A percentile compares a stretch with the other conserved stretches of the same genome.
Evolutionary conservation across 768 basidiomycete genomes (phyloP).

Genomic region (Boletus patriciae): DNA sequence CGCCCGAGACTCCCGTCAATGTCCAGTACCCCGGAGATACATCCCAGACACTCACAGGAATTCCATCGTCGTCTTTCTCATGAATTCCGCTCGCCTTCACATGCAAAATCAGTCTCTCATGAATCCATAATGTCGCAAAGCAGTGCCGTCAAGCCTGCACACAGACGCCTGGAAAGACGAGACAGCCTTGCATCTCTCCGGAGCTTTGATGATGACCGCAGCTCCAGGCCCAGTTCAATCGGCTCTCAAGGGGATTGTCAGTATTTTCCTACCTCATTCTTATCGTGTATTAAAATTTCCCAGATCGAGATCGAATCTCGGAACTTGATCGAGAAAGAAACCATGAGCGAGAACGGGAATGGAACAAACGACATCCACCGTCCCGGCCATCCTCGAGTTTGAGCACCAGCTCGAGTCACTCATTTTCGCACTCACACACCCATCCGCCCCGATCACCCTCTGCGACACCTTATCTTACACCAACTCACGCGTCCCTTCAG

Average conservation of each 20-base stretch:
- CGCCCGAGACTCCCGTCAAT: conserved; percentile 29
- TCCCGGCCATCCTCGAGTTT: conserved; percentile 47
- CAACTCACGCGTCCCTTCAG: conserved; percentile 32
- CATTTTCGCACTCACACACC: conserved; percentile 37
- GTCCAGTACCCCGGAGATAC: conserved; percentile 26
- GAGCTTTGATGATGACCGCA: conserved; percentile 42
- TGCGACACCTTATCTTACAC: conserved; percentile 36
- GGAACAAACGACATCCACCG: conserved; percentile 49
- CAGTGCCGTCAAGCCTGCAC: conserved; percentile 5
- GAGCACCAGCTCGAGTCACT: conserved; percentile 36
- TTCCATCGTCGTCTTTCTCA: conserved; percentile 28
- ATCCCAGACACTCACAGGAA: conserved; percentile 30
- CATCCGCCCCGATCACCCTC: conserved; percentile 43
- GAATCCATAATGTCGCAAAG: conserved; percentile 14
- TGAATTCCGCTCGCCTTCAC: conserved; percentile 30
- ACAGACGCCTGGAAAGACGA: conserved; percentile 24
- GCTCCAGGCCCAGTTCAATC: conserved; percentile 46
- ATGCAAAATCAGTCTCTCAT: conserved; percentile 19
- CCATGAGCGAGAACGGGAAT: conserved; percentile 51
- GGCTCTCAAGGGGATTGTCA: conserved; percentile 55
- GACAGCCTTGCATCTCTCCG: conserved; percentile 43
- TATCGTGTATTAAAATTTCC: neutral
- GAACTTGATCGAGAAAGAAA: conserved; percentile 46
- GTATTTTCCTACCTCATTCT: conserved; percentile 20
- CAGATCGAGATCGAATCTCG: conserved; percentile 47